These are phyloP conservation scores for Aureobasidium sp. DNA, from an alignment of 2,329 filamentous ascomycete genomes.

Conservation along the genomic window DNA sequence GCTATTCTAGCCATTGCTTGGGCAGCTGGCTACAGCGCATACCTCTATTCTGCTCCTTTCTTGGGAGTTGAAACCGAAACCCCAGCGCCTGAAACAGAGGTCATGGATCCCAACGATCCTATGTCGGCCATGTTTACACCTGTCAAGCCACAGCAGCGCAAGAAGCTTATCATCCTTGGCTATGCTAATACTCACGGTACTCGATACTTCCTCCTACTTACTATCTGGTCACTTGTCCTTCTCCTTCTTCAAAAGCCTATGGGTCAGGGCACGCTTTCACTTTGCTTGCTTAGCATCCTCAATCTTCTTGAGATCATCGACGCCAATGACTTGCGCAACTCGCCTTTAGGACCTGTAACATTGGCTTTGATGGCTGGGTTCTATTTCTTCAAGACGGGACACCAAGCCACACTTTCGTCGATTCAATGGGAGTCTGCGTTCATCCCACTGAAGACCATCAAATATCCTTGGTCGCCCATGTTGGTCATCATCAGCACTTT, in stretches of 20 bases:
- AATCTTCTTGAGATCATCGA: conserved; percentile 62
- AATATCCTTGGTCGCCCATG: conserved; percentile 84
- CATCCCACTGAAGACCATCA: conserved; percentile 72
- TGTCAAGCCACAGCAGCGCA: conserved; percentile 26
- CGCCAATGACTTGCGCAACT: conserved; percentile 54
- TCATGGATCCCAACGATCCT: conserved; percentile 32
- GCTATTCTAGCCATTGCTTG: conserved; percentile 71
- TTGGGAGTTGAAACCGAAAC: conserved; percentile 57
- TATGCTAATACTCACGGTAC: conserved; percentile 92
- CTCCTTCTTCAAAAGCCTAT: conserved; percentile 88
- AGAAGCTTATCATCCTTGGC: conserved; percentile 63
- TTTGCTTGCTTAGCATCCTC: conserved; percentile 84
- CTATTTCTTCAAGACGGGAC: conserved; percentile 96
- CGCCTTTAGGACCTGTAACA: conserved; percentile 74
- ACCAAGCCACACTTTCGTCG: conserved; percentile 77
- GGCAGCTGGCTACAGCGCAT: conserved; percentile 76
- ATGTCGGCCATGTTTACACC: conserved; percentile 33
- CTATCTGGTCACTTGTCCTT: conserved; percentile 70
- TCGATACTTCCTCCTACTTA: conserved; percentile 75
- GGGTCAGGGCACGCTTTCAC: conserved; percentile 74
- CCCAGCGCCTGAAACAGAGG: conserved; percentile 29
- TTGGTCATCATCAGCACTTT: conserved; percentile 81
- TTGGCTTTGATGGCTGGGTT: conserved; percentile 86
- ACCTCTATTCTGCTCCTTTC: conserved; percentile 77
- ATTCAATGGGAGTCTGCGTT: conserved; percentile 98